Evolutionary conservation across 108 stramenopile genomes (phyloP).

Genomic region (Conticribra guillardii): DNA sequence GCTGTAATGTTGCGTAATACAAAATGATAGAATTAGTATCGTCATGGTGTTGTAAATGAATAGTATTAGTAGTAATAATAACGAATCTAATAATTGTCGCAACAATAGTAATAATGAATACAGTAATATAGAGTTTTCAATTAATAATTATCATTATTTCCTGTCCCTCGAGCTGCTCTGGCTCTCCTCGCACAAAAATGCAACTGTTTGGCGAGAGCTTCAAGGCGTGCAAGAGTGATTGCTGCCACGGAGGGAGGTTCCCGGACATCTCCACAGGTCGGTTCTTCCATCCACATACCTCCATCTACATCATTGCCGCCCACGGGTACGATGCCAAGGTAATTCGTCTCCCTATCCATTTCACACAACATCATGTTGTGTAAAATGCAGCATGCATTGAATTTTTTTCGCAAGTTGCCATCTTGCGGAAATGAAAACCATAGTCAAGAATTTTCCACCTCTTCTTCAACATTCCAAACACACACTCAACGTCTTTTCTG

Average conservation of each 20-base stretch:
- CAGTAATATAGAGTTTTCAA: background rate
- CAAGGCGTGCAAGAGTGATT: background rate
- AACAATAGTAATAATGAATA: too few species aligned
- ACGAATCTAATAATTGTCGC: too few species aligned
- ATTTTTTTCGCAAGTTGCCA: constrained; percentile 15
- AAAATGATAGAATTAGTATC: too few species aligned
- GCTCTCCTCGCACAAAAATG: background rate
- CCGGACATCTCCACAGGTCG: background rate
- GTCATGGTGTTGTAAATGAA: too few species aligned
- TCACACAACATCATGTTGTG: constrained; percentile 30
- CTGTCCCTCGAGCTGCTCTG: too few species aligned
- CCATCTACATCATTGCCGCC: background rate
- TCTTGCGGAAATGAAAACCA: constrained; percentile 8
- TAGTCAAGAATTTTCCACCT: constrained; percentile 24
- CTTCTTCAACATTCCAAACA: constrained; percentile 26
- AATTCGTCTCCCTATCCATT: background rate
- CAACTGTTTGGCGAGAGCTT: background rate
- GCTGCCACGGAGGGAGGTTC: background rate
- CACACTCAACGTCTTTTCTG: constrained; percentile 59
- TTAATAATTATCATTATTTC: background rate
- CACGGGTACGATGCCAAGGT: background rate
- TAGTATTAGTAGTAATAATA: too few species aligned
- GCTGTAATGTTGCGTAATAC: too few species aligned
- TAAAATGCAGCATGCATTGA: constrained; percentile 27
- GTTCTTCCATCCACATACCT: background rate